phyloP scores from a whole-genome alignment of 345 rosid species.

The Salix arbutifolia region DNA sequence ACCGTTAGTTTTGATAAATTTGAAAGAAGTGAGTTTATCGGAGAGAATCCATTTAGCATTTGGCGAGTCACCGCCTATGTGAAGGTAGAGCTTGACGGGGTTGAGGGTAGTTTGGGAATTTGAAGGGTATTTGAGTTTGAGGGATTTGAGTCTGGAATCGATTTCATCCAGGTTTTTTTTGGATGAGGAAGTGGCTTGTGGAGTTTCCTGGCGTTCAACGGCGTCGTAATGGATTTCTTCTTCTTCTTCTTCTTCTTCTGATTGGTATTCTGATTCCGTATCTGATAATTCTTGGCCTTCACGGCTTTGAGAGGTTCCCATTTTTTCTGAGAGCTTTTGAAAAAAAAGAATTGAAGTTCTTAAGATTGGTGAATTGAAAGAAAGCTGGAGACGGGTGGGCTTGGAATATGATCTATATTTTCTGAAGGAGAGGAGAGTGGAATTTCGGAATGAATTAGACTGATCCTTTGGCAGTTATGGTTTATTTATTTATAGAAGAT shows the following conservation, averaged over 20 bases:
- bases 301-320: constrained; percentile 28
- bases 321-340: neutral
- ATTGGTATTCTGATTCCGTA: constrained; percentile 18
- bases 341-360: neutral
- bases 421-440: neutral
- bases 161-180: constrained; percentile 23
- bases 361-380: neutral
- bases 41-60: constrained; percentile 73
- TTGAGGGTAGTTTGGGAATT: constrained; percentile 7
- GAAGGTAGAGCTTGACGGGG: constrained; percentile 77
- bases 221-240: constrained; percentile 16
- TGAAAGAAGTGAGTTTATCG: constrained; percentile 54
- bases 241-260: constrained; percentile 9
- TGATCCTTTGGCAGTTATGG: neutral
- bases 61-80: constrained; percentile 79
- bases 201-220: constrained; percentile 17
- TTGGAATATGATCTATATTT: neutral
- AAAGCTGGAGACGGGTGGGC: neutral
- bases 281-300: constrained; percentile 24
- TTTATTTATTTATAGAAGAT: neutral
- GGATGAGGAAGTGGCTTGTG: constrained; percentile 8
- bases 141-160: constrained; percentile 57
- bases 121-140: constrained; percentile 34
- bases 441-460: neutral
- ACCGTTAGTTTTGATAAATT: constrained; percentile 39